phyloP scores from a whole-genome alignment of 108 stramenopile species.

The Cylindrotheca closterium region DNA sequence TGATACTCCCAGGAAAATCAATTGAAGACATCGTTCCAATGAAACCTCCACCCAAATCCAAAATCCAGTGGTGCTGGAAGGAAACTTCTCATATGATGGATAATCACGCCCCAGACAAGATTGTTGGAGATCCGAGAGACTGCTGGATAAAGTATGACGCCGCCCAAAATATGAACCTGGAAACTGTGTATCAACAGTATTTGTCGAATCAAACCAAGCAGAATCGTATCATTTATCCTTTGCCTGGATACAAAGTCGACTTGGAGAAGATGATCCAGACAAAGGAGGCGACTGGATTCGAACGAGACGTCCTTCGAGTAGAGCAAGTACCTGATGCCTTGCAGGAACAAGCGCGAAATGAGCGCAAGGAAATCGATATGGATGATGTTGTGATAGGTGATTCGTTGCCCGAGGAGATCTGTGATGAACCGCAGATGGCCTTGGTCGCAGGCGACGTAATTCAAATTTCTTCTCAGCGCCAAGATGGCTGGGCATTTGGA shows the following conservation, averaged over 20 bases:
- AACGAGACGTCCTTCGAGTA: neutral
- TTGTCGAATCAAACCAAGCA: neutral
- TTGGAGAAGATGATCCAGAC: neutral
- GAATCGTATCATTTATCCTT: neutral
- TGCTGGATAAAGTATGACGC: slow-evolving; percentile 3
- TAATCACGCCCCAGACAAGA: neutral
- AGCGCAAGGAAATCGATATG: neutral
- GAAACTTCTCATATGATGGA: neutral
- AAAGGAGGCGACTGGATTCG: slow-evolving; percentile 1
- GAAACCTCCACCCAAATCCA: neutral
- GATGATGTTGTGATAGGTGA: neutral
- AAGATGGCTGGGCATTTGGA: slow-evolving; percentile 23
- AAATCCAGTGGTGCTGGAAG: slow-evolving; percentile 11
- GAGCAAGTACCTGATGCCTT: neutral
- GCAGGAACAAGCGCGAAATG: neutral
- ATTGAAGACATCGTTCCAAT: neutral
- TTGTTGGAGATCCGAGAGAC: slow-evolving; percentile 1
- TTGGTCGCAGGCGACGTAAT: slow-evolving; percentile 12
- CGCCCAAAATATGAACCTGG: neutral
- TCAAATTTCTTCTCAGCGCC: slow-evolving; percentile 7
- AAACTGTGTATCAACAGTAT: neutral
- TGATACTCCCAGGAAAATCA: neutral
- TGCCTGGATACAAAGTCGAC: slow-evolving; percentile 2
- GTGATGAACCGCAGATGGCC: slow-evolving; percentile 13
- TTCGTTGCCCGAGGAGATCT: slow-evolving; percentile 4